These are phyloP conservation scores for Modicella reniformis DNA, from an alignment of 371 early-diverging fungal species.

Conservation along the genomic window DNA sequence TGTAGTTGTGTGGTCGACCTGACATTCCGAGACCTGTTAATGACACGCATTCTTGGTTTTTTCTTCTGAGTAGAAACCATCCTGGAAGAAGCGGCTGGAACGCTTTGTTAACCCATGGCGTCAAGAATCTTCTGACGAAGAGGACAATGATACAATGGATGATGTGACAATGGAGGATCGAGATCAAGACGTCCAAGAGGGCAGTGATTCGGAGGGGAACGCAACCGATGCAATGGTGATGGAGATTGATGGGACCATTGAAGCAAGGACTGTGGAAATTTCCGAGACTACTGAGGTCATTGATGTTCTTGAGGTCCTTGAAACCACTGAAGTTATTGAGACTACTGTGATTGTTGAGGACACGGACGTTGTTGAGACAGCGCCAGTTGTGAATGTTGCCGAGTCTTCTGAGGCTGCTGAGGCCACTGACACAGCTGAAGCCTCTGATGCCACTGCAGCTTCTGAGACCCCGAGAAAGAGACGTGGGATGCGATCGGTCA, in stretches of 20 bases:
- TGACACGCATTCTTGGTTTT: not conserved
- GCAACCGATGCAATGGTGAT: not conserved
- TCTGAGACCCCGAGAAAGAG: not conserved
- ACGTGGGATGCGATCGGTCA: not conserved
- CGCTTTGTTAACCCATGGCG: conserved; percentile 3
- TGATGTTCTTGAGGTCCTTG: not conserved
- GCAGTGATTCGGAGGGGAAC: not conserved
- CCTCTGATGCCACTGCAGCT: not conserved
- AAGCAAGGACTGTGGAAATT: not conserved
- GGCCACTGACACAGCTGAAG: not conserved
- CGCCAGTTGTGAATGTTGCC: not conserved
- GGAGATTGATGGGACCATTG: not conserved
- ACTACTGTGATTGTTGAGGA: not conserved
- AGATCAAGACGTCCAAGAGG: not conserved
- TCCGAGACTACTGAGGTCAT: not conserved
- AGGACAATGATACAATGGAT: not conserved
- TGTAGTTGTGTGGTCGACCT: no score
- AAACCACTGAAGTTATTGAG: not conserved
- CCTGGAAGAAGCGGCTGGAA: not conserved
- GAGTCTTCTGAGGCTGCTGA: not conserved
- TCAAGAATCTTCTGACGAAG: not conserved
- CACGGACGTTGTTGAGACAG: not conserved
- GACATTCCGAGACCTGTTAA: no score
- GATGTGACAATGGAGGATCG: conserved; percentile 1
- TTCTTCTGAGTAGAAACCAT: not conserved